phyloP scores from a whole-genome alignment of 257 asterid species.

The Lycium barbarum region DNA sequence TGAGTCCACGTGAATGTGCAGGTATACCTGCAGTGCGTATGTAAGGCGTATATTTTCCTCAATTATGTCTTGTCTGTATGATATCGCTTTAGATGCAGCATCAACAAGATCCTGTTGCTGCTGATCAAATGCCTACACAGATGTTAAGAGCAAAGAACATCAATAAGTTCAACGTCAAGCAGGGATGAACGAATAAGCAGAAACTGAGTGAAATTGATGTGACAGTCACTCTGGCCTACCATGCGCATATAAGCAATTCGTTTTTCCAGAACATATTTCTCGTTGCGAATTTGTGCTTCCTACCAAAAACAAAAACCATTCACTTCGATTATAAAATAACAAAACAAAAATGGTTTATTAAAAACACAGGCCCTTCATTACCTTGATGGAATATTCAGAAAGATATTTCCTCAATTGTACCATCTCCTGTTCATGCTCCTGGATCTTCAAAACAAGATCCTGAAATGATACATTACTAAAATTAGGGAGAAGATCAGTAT shows the following conservation, averaged over 20 bases:
- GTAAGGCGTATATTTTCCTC: slow-evolving; percentile 98
- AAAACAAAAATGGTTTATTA: slow-evolving; percentile 25
- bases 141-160: slow-evolving; percentile 31
- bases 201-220: slow-evolving; percentile 24
- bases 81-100: slow-evolving; percentile 98
- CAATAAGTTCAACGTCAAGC: slow-evolving; percentile 10
- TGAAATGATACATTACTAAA: slow-evolving; percentile 39
- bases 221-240: slow-evolving; percentile 56
- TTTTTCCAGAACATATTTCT: slow-evolving; percentile 88
- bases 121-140: slow-evolving; percentile 88
- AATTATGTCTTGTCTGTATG: slow-evolving; percentile 95
- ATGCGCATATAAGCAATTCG: slow-evolving; percentile 95
- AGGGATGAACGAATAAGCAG: slow-evolving; percentile 26
- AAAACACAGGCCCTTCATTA: slow-evolving; percentile 37
- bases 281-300: slow-evolving; percentile 89
- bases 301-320: slow-evolving; percentile 42
- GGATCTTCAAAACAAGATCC: slow-evolving; percentile 73
- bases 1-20: not conserved
- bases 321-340: slow-evolving; percentile 26
- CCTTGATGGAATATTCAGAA: slow-evolving; percentile 81
- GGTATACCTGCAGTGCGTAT: slow-evolving; percentile 87
- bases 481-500: not conserved
- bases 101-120: slow-evolving; percentile 98
- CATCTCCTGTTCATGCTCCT: slow-evolving; percentile 90
- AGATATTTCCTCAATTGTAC: slow-evolving; percentile 75